Evolutionary conservation across 2,329 filamentous ascomycete genomes (phyloP).

Genomic region (Zymoseptoria tritici): DNA sequence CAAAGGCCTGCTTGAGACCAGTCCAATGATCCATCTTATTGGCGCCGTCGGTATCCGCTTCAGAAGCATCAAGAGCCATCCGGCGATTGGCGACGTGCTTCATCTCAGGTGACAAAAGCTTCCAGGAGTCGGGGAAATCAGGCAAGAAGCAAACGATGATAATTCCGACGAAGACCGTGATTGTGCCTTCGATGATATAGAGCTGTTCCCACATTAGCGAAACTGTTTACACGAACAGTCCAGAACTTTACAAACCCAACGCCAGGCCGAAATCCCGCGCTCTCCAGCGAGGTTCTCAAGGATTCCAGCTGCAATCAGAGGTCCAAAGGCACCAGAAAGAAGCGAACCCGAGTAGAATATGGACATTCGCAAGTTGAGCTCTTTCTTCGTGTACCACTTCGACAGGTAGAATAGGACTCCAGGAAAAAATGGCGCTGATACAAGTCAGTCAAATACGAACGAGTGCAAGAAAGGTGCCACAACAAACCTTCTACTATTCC

Average conservation of each 20-base stretch:
- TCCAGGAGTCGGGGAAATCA: slow-evolving; percentile 43
- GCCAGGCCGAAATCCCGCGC: slow-evolving; percentile 53
- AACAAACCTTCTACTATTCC: slow-evolving; percentile 46
- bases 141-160: slow-evolving; percentile 34
- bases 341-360: slow-evolving; percentile 61
- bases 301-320: slow-evolving; percentile 54
- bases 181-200: slow-evolving; percentile 34
- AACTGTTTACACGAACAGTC: background rate
- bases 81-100: slow-evolving; percentile 41
- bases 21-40: slow-evolving; percentile 42
- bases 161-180: slow-evolving; percentile 22
- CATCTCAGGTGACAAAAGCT: slow-evolving; percentile 37
- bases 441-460: no score
- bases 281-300: slow-evolving; percentile 55
- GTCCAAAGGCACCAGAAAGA: slow-evolving; percentile 65
- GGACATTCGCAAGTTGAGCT: slow-evolving; percentile 58
- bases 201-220: slow-evolving; percentile 46
- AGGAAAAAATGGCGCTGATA: slow-evolving; percentile 43
- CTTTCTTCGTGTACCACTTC: slow-evolving; percentile 63
- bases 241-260: slow-evolving; percentile 14
- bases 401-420: slow-evolving; percentile 52
- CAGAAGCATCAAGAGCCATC: slow-evolving; percentile 45
- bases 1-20: slow-evolving; percentile 46
- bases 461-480: no score
- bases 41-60: slow-evolving; percentile 43